A percentile compares a stretch with the other conserved stretches of the same genome.
Conservation (phyloP, 177 flowering plant genomes). For the Vitis hybrid region DNA sequence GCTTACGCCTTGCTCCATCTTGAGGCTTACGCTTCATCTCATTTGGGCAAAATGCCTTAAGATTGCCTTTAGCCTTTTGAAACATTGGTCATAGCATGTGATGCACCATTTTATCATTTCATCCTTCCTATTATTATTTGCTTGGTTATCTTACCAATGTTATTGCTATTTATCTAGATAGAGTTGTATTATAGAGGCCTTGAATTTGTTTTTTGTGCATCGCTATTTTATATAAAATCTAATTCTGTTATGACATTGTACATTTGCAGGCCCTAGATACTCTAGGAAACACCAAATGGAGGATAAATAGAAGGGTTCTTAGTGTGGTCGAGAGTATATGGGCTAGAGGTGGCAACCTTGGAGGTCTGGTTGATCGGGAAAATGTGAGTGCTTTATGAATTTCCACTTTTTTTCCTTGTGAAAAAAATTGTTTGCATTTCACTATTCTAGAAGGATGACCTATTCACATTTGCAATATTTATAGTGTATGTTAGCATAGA, state of each 20-base stretch:
- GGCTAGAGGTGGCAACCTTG: constrained; percentile 80
- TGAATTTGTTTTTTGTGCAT: neutral
- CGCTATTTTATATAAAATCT: neutral
- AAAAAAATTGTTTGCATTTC: no score
- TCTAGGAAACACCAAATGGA: constrained; percentile 91
- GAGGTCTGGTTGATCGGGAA: constrained; percentile 76
- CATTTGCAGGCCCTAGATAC: constrained; percentile 77
- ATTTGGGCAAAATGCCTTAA: no score
- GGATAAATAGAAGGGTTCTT: constrained; percentile 76
- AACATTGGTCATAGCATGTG: no score
- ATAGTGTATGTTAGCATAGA: no score
- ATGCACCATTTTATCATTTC: no score
- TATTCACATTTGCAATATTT: no score
- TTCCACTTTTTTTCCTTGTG: neutral
- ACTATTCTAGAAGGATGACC: no score
- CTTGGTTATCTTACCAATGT: neutral
- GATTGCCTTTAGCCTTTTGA: no score
- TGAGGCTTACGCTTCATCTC: no score
- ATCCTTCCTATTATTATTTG: neutral
- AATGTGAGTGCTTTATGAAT: constrained; percentile 55
- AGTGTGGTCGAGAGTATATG: constrained; percentile 75
- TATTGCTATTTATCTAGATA: neutral
- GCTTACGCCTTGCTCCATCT: no score
- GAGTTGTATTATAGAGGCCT: neutral
- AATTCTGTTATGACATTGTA: constrained; percentile 1